Base-by-base conservation (phyloP, 129 eudicot species). In the Flaveria robusta region DNA sequence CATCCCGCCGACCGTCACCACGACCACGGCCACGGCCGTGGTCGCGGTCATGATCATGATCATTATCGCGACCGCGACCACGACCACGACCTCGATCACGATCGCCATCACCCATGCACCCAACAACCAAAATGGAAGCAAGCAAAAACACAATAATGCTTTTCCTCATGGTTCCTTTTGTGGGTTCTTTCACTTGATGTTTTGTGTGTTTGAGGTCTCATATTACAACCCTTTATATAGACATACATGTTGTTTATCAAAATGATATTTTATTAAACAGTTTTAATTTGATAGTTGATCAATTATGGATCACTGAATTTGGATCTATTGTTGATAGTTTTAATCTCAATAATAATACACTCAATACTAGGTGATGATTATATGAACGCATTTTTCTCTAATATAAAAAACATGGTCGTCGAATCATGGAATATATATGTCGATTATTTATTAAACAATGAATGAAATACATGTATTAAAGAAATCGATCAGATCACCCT, bases 81-180 rank as follows among this genome's bases (percentile, higher is more conserved):
- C 2, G 16, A 50, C 31, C 31, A n/a, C 3, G 12, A 45, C 60
- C 74, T 15, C 46, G 74, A 60, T 2, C 72, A 29, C 45, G 31
- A 46, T 50, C 51, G 19, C 7, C 6, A 31, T 45, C 78, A 43
- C 49, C 83, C 55, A 80, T 80, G 70, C 79, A 80, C 16, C 70
- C 70, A 54, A 2, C 75, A 18, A 74, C 70, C 43, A 80, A 80
- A 74, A 67, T 55, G 63, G 70, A 80, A 80, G 62, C 74, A 73
- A 80, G 24, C 74, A 66, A 80, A 7, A 72, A 13, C 8, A 60
- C 64, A 73, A 80, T 24, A 80, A 73, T 42, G 58, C 14, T 66
- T 26, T 65, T 72, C 58, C 5, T 73, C 83, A 80, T 73, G 24
- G 54, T 80, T 72, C 24, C 43, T 67, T 64, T 72, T 39, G 0